Evolutionary conservation across 352 stramenopile genomes (phyloP).

Genomic region (Aphanomyces stellatus): DNA sequence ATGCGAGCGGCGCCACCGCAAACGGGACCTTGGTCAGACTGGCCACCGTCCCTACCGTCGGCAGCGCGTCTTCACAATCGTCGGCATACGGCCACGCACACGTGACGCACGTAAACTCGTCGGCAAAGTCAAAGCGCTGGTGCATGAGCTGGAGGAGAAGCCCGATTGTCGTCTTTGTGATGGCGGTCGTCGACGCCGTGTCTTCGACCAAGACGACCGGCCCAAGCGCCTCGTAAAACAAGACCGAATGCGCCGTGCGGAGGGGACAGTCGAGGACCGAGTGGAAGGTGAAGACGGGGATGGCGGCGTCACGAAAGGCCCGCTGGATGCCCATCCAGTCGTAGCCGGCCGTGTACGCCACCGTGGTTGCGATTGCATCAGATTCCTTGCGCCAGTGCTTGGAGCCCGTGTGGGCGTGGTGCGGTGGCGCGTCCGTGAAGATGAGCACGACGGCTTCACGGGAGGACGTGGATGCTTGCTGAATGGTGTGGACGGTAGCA

Average conservation of each 20-base stretch:
- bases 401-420: slow-evolving; percentile 2
- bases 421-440: slow-evolving; percentile 18
- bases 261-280: neutral
- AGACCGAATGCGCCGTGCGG: neutral
- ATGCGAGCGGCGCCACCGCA: neutral
- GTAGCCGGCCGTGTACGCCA: neutral
- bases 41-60: neutral
- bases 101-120: slow-evolving; percentile 3
- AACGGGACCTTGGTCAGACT: neutral
- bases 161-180: slow-evolving; percentile 17
- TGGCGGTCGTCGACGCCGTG: neutral
- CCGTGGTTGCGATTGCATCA: neutral
- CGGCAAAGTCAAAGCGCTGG: neutral
- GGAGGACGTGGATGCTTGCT: neutral
- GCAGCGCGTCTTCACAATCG: neutral
- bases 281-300: slow-evolving; percentile 15
- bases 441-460: neutral
- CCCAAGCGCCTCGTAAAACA: slow-evolving; percentile 10
- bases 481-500: neutral
- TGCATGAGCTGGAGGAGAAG: slow-evolving; percentile 15
- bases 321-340: slow-evolving; percentile 15
- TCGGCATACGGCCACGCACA: neutral
- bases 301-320: neutral
- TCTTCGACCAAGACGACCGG: slow-evolving; percentile 4
- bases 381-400: neutral